Evolutionary conservation across 2,329 filamentous ascomycete species (phyloP).

Genomic region (Grosmannia serpens): DNA sequence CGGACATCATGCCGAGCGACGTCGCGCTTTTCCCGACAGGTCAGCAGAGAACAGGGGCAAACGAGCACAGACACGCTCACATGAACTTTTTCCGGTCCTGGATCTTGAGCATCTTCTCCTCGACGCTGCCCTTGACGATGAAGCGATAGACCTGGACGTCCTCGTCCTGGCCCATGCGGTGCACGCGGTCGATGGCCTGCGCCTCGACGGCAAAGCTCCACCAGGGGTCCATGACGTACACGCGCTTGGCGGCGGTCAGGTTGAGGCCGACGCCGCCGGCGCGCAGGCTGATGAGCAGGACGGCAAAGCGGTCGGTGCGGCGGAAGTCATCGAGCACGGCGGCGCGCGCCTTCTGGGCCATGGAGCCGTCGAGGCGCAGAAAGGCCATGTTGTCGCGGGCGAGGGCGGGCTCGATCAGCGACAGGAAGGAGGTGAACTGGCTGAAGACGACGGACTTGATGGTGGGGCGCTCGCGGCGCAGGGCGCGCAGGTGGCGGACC

Average conservation of each 20-base stretch:
- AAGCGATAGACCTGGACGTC: conserved; percentile 83
- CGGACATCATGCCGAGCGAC: conserved; percentile 84
- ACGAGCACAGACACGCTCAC: conserved; percentile 38
- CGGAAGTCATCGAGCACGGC: conserved; percentile 66
- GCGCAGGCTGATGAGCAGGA: conserved; percentile 73
- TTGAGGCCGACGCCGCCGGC: conserved; percentile 93
- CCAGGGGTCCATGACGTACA: conserved; percentile 99
- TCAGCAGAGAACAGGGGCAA: neutral
- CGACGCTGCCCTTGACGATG: conserved; percentile 81
- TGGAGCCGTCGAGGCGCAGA: conserved; percentile 83
- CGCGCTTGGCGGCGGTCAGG: conserved; percentile 73
- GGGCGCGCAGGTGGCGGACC: conserved; percentile 58
- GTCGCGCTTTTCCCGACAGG: conserved; percentile 53
- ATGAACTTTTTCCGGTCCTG: conserved; percentile 96
- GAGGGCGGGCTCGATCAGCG: conserved; percentile 78
- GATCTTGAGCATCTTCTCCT: conserved; percentile 86
- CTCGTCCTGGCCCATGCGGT: conserved; percentile 86
- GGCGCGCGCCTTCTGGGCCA: conserved; percentile 75
- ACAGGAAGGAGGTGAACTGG: conserved; percentile 93
- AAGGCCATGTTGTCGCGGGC: conserved; percentile 59
- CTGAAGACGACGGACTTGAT: conserved; percentile 91
- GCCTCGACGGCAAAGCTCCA: conserved; percentile 97
- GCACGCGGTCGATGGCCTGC: conserved; percentile 93
- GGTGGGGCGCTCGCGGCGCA: conserved; percentile 52
- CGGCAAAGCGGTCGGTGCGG: conserved; percentile 47